Conservation (phyloP, 495 filamentous ascomycete species). For the Sordaria brevicollis region DNA sequence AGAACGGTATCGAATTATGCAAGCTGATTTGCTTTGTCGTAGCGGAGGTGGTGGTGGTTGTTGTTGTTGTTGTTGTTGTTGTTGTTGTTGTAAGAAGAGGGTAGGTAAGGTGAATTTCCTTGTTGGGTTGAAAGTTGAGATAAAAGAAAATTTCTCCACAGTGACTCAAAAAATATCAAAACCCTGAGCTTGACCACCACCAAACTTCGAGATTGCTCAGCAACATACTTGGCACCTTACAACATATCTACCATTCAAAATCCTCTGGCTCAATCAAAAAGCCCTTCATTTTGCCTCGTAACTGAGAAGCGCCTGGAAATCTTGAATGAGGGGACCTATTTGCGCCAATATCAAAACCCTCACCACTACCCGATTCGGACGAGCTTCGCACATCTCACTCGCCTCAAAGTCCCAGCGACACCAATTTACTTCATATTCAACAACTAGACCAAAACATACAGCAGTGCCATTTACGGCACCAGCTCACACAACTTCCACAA, state of each 20-base stretch:
- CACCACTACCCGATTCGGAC: not conserved
- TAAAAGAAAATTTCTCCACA: slow-evolving; percentile 6
- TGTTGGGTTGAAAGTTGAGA: slow-evolving; percentile 3
- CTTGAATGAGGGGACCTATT: not conserved
- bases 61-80: too few species aligned
- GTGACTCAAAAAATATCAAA: slow-evolving; percentile 11
- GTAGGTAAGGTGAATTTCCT: not conserved
- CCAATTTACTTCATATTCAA: not conserved
- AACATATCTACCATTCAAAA: not conserved
- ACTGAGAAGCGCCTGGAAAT: not conserved
- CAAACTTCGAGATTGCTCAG: not conserved
- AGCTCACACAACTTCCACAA: slow-evolving; percentile 4
- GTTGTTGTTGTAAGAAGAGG: not conserved
- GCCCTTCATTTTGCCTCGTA: not conserved
- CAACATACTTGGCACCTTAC: not conserved
- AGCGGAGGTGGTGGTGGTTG: too few species aligned
- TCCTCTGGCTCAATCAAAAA: not conserved
- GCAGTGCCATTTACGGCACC: not conserved
- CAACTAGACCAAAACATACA: not conserved
- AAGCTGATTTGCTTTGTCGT: too few species aligned
- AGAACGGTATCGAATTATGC: too few species aligned
- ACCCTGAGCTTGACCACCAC: not conserved
- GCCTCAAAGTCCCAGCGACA: not conserved
- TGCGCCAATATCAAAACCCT: not conserved
- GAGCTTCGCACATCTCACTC: not conserved